These are phyloP conservation scores for Pholiota conissans DNA, from an alignment of 768 basidiomycete genomes.

Conservation along the genomic window DNA sequence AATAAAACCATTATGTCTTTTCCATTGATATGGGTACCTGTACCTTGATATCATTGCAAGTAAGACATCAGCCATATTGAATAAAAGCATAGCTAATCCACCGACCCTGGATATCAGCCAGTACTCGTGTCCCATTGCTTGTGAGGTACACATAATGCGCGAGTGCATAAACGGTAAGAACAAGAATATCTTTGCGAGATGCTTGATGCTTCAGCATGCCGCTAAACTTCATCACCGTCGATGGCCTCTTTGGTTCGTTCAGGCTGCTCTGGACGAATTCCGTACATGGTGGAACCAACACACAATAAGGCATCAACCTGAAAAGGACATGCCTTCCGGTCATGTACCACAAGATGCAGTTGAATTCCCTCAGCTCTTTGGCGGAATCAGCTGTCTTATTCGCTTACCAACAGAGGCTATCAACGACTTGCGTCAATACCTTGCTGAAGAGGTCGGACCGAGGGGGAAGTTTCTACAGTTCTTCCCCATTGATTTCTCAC, in stretches of 20 bases:
- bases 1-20: neutral
- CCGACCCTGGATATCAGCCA: constrained; percentile 2
- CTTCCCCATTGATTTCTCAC: neutral
- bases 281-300: too few relatives aligned
- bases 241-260: neutral
- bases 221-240: neutral
- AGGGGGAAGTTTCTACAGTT: neutral
- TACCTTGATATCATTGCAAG: neutral
- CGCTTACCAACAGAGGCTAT: neutral
- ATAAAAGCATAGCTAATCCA: neutral
- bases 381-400: neutral
- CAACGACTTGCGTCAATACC: neutral
- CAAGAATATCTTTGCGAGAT: neutral
- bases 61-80: neutral
- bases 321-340: too few relatives aligned
- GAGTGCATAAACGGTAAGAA: neutral
- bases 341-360: constrained; percentile 17
- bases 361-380: neutral
- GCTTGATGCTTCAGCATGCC: neutral
- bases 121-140: neutral
- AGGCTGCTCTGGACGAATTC: constrained; percentile 24
- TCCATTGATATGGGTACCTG: neutral
- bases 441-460: neutral
- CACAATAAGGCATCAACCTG: too few relatives aligned
- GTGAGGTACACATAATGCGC: neutral